These are phyloP conservation scores for Candida tibetensis DNA, from an alignment of 805 yeast species.

Conservation along the genomic window DNA sequence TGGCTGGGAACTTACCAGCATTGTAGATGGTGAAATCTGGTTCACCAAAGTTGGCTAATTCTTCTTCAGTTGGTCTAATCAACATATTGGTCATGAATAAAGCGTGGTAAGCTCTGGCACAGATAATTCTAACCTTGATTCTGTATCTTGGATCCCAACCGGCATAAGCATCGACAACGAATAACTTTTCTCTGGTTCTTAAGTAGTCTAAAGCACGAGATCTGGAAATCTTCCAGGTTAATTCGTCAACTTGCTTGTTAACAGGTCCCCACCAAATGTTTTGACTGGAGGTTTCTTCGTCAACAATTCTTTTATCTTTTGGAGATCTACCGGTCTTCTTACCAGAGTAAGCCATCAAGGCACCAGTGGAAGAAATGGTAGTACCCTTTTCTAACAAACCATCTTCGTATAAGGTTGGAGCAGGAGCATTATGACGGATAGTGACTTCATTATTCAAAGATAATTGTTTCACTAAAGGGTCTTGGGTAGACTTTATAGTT, in stretches of 20 bases:
- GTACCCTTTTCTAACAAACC: constrained; percentile 88
- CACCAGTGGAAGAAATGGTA: constrained; percentile 89
- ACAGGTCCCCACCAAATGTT: constrained; percentile 99
- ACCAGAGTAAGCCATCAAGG: constrained; percentile 94
- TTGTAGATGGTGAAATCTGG: constrained; percentile 98
- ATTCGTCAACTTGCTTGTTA: constrained; percentile 88
- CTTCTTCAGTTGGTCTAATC: constrained; percentile 91
- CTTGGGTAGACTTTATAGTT: constrained; percentile 37
- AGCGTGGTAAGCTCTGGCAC: constrained; percentile 99
- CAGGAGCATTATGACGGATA: constrained; percentile 88
- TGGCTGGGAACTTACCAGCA: constrained; percentile 99
- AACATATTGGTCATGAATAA: constrained; percentile 97
- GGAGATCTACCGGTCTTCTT: constrained; percentile 97
- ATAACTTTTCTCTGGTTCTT: constrained; percentile 91
- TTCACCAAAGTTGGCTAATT: constrained; percentile 85
- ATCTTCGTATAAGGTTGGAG: constrained; percentile 91
- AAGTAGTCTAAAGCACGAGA: constrained; percentile 96
- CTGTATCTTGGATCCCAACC: constrained; percentile 99
- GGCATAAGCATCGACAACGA: constrained; percentile 94
- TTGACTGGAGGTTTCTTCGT: constrained; percentile 79
- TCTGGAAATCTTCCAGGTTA: constrained; percentile 92
- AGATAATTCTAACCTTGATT: constrained; percentile 89
- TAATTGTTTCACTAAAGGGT: constrained; percentile 41
- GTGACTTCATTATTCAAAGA: constrained; percentile 57
- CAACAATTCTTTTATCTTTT: constrained; percentile 96